Base-by-base conservation (phyloP, 164 flowering plant genomes). In the Tetrastigma voinierianum region DNA sequence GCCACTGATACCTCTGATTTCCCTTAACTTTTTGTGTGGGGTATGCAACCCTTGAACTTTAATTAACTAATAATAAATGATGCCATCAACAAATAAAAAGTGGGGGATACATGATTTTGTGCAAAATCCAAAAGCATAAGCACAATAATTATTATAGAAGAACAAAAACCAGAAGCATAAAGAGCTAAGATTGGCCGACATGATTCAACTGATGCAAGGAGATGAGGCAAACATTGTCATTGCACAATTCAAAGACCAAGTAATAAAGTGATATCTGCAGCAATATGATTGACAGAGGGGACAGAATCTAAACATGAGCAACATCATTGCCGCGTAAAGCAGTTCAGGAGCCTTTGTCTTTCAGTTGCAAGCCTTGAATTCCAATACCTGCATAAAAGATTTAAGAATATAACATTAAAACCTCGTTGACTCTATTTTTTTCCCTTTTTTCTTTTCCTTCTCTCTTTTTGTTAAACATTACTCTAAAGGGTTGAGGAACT, bases 351-450 rank as follows among this genome's bases (percentile, higher is more conserved):
- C 79, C 96, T 87, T 70, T 84, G 97, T 72, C 99, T 86, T 77
- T 95, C 98, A 49, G 97, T 95, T 67, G 85, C 92, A 48, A 93
- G 90, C 81, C 84, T 92, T 60, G 97, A 92, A 73, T 85, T 93
- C 98, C 99, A 95, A 77, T 89, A 93, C 61, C 99, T 92, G 77
- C 84, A 85, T 10, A 65, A 40, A 67, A 63, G 25, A 58, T 32
- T 32, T 32, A 32, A 32, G 68, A 55, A 32, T n/a, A 60, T 53
- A n/a, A n/a, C 47, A 10, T 10, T 40, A 49, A 21, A 67, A 32
- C 18, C 59, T 9, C 7, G 17, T 46, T 12, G 3, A 24, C 14
- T 47, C 24, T 16, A 5, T 68, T 52, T 9, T 43, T 44, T 24
- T 18, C 18, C 18, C 14, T 17, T 52, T 52, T 17, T 5, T 16